Evolutionary conservation across 495 filamentous ascomycete species (phyloP), one percentile per base, ranked within the genome.

Genomic region (Bombardia bombarda): DNA sequence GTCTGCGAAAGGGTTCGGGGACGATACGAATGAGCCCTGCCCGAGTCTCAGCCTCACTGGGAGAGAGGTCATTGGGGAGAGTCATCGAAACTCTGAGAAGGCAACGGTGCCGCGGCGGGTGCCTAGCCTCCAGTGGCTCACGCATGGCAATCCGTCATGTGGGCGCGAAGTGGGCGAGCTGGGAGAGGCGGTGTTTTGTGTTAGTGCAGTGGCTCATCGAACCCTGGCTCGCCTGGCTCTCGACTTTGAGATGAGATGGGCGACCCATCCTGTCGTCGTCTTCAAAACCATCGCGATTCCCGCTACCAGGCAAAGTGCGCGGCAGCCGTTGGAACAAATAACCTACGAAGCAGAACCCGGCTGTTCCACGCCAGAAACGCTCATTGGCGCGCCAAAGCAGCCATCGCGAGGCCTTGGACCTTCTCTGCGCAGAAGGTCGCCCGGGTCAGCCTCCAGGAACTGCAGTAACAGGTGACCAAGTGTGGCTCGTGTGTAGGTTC

Each of bases 41-140:
- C 58, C 56, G 56, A 61, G 52, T 53, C 26, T 56, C 55, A 65
- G 62, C 57, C 62, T 65, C 60, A 61, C 47, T 35, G 19, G 42
- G 30, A 23, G 40, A 19, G 25, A 45, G 52, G 49, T 46, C 50
- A 34, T 14, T 34, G 32, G 53, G 47, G 53, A 50, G 44, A 52
- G 53, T 47, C 52, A 57, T 62, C 58, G 60, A 65, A 43, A 28
- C 36, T 43, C 45, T 56, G 56, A 17, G 60, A 53, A 36, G 40
- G 33, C 28, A 25, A 52, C 14, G 36, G 46, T 52, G 47, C 47
- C 45, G 47, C 48, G 48, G 55, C 43, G n/a, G n/a, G n/a, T 57
- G 55, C 55, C 58, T 63, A 55, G 55, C 50, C 47, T 24, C n/a
- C n/a, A 14, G 12, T 14, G 3, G 13, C 32, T 33, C 32, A 9